Evolutionary conservation across 2,329 filamentous ascomycete species (phyloP), one percentile per base, ranked within the genome.

Genomic region (Coleophoma cylindrospora): DNA sequence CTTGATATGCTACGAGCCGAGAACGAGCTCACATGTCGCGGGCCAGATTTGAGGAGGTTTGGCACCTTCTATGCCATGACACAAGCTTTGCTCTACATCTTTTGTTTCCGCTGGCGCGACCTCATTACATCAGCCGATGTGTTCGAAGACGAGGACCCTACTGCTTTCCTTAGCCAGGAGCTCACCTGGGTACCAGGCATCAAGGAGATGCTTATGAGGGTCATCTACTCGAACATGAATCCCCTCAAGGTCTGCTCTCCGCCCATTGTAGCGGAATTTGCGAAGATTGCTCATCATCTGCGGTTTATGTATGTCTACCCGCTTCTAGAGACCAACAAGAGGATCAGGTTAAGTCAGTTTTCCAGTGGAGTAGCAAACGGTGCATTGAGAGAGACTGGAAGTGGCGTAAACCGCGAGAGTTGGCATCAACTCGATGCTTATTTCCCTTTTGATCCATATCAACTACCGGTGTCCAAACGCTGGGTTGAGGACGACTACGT

Each of bases 391-490:
- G 58, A 67, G 77, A 53, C 59, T 5, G 49, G 73, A 61, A 53
- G 73, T 67, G 51, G 70, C 46, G 66, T 70, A 13, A 79, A 84
- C 48, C 87, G 88, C 51, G 89, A 96, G 58, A 83, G 85, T 54
- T 86, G 83, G 62, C 85, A 92, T 62, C 86, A 96, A 67, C 78
- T 99, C 2, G 91, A 97, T 59, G 88, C 91, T 0, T 96, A 95
- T 67, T 99, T 97, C 63, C 94, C 94, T 0, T 99, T 99, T 63
- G 94, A 99, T 65, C 95, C 95, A 2, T 99, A 97, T 67, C 87
- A 92, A 62, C 74, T 99, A 45, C 91, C 91, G 1, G 75, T 83
- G 58, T 96, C 91, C 67, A 90, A 88, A 68, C 79, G 83, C 52
- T 97, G 94, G 95, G 72, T 99, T 12, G 86, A 91, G 54, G 78